Conservation (phyloP, 2,329 filamentous ascomycete genomes). For the Scedosporium aurantiacum region DNA sequence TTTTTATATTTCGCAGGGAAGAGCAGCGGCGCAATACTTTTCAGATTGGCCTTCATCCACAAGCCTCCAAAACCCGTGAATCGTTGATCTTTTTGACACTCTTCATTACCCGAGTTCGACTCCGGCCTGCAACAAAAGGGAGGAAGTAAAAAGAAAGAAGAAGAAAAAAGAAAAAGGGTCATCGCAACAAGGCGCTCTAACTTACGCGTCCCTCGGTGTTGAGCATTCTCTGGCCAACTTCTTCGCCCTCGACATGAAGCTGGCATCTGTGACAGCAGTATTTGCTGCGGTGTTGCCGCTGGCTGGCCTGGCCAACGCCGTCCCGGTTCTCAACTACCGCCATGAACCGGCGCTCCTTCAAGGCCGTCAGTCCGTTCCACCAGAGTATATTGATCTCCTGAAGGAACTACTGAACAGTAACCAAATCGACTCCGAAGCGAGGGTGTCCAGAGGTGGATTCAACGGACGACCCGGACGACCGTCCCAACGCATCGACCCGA, state of each 20-base stretch:
- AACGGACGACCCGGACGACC: neutral
- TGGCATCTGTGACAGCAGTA: neutral
- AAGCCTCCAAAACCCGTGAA: no score
- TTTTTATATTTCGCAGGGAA: no score
- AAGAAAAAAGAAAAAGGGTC: no score
- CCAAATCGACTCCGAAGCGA: neutral
- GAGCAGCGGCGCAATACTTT: no score
- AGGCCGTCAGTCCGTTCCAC: neutral
- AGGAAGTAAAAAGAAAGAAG: no score
- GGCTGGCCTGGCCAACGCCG: neutral
- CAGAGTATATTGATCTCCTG: neutral
- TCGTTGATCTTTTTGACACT: no score
- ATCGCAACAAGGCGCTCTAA: no score
- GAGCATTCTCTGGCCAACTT: neutral
- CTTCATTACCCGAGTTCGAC: no score
- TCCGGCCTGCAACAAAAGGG: no score
- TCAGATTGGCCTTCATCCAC: no score
- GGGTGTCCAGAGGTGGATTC: neutral
- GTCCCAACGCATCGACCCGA: neutral
- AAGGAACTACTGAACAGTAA: neutral
- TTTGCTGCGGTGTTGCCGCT: neutral
- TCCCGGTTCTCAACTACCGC: neutral
- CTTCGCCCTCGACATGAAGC: neutral
- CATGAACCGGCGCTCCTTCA: neutral
- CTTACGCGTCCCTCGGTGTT: neutral